Percentiles rank a stretch among this genome's conserved stretches.
These are phyloP conservation scores for Mucor indicus DNA, from an alignment of 371 early-diverging fungal species.

Conservation along the genomic window DNA sequence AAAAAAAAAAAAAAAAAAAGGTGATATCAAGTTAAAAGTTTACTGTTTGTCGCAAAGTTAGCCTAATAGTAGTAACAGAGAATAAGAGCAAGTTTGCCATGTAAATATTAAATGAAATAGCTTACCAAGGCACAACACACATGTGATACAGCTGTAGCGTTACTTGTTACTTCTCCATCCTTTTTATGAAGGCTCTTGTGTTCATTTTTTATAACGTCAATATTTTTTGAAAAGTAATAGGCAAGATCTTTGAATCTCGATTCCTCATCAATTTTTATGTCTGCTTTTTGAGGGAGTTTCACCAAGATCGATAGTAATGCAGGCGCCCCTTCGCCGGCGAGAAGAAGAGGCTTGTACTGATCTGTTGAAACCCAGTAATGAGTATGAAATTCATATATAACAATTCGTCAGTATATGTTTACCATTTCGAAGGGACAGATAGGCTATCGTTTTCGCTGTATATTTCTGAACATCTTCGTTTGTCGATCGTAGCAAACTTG, in stretches of 20 bases:
- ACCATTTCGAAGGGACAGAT: constrained; percentile 57
- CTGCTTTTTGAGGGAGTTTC: constrained; percentile 16
- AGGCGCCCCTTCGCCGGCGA: constrained; percentile 46
- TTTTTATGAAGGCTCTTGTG: background rate
- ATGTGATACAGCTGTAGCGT: constrained; percentile 50
- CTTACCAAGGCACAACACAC: constrained; percentile 54
- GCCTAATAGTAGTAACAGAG: constrained; percentile 38
- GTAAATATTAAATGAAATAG: background rate
- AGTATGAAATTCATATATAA: background rate
- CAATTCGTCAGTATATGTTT: background rate
- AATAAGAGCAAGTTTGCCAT: background rate
- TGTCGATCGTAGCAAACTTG: constrained; percentile 26
- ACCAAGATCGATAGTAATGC: constrained; percentile 42
- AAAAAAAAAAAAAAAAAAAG: too few relatives aligned
- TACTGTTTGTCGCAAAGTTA: constrained; percentile 60
- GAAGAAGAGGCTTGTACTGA: constrained; percentile 49
- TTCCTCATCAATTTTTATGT: background rate
- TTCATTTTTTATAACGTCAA: constrained; percentile 3
- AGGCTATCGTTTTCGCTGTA: constrained; percentile 58
- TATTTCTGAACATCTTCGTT: constrained; percentile 52
- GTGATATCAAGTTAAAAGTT: too few relatives aligned
- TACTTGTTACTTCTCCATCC: background rate
- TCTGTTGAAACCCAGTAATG: constrained; percentile 25
- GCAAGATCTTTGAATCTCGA: constrained; percentile 7
- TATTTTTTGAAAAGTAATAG: too few relatives aligned